Evolutionary conservation across 192 early-diverging fungal species (phyloP), one percentile per base, ranked within the genome.

Genomic region (Spinellus fusiger): DNA sequence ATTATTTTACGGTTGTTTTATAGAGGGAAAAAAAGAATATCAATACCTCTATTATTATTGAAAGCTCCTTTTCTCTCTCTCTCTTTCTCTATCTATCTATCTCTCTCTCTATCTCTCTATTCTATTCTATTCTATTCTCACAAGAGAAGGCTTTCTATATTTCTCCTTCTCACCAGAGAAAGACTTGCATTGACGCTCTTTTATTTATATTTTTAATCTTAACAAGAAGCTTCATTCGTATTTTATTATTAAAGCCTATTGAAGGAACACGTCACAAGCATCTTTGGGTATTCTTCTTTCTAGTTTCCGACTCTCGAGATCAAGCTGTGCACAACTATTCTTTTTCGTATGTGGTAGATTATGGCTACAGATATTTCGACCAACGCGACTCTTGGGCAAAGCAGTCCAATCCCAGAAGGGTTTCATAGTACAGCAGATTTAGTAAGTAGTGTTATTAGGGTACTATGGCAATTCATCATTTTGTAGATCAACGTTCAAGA

Each of bases 401-500:
- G 18, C 40, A 44, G 40, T 44, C 40, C 40, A 44, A 44, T 18
- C 40, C 40, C 40, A n/a, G 40, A 44, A 44, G 40, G 40, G 18
- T 44, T 44, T 44, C 40, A 44, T 44, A 44, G 18, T 44, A 44
- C 40, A 18, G 40, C 40, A 3, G 40, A 44, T 44, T 44, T 44
- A 44, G 40, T 44, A 44, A 44, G 40, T 44, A n/a, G 13, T 9
- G 5, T 13, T 9, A 37, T 37, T 9, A 5, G 7, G 40, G 18
- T 44, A 44, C 18, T 18, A 10, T n/a, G 13, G 10, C 35, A 5
- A 37, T 9, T 37, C 5, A 13, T 13, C 5, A 37, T 37, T 9
- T 37, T 37, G 35, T 44, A 44, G 40, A 44, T 44, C 18, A 44
- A 44, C 10, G 18, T 59, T 49, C 57, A 59, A 59, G 46, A 59